These are phyloP conservation scores for Chrysoporthe cubensis DNA, from an alignment of 2,329 filamentous ascomycete genomes.

Conservation along the genomic window DNA sequence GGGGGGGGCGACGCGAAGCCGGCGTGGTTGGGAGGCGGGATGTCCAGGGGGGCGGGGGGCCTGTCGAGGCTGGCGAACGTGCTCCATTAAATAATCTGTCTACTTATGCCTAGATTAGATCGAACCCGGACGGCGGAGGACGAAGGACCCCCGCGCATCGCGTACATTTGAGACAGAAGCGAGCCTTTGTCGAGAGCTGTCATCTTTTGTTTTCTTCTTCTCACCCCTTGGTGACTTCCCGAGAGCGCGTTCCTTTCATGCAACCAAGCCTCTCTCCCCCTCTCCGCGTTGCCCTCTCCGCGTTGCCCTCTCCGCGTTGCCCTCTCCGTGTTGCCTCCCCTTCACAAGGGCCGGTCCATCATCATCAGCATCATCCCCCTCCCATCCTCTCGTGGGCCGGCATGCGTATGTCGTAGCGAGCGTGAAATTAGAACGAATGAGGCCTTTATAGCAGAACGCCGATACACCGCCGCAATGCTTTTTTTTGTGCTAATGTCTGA, in stretches of 20 bases:
- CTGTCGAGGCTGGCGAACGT: too few species aligned
- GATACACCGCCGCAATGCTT: constrained; percentile 14
- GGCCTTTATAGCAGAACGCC: constrained; percentile 19
- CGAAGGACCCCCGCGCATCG: not conserved
- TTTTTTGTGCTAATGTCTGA: not conserved
- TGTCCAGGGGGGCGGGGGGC: too few species aligned
- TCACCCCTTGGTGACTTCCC: too few species aligned
- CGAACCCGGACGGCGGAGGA: not conserved
- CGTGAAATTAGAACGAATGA: not conserved
- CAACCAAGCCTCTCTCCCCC: not conserved
- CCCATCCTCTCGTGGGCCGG: not conserved
- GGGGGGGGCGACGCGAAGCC: too few species aligned
- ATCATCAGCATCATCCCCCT: not conserved
- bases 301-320: not conserved
- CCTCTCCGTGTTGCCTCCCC: too few species aligned
- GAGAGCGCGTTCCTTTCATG: not conserved
- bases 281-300: not conserved
- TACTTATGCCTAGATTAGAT: not conserved
- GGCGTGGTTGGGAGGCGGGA: too few species aligned
- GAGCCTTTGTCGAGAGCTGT: not conserved
- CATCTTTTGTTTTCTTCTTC: not conserved
- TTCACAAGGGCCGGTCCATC: not conserved
- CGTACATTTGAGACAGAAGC: not conserved
- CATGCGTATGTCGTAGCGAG: not conserved
- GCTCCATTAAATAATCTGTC: too few species aligned